phyloP scores from a whole-genome alignment of 345 rosid genomes.

The Lepidium africanum region DNA sequence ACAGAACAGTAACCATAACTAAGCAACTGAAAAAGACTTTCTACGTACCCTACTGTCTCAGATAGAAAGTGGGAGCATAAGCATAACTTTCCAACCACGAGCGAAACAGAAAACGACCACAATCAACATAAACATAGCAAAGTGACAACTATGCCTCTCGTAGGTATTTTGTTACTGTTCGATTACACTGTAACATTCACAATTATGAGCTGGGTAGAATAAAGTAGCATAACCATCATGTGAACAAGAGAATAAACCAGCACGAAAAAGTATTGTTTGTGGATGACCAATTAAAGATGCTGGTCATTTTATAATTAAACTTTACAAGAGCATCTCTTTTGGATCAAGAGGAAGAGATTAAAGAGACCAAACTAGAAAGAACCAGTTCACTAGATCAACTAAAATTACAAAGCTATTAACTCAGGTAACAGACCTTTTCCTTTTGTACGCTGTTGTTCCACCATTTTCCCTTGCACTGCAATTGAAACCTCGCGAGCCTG shows the following conservation, averaged over 20 bases:
- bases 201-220: not conserved
- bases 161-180: not conserved
- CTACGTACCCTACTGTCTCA: not conserved
- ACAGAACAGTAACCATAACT: conserved; percentile 17
- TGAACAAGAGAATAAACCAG: not conserved
- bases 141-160: not conserved
- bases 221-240: not conserved
- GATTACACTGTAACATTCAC: not conserved
- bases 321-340: not conserved
- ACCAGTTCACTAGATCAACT: not conserved
- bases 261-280: not conserved
- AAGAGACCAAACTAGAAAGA: not conserved
- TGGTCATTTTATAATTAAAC: not conserved
- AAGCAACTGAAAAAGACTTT: not conserved
- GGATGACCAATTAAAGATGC: not conserved
- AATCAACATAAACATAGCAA: conserved; percentile 5
- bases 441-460: conserved; percentile 89
- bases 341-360: not conserved
- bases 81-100: not conserved
- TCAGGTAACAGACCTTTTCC: conserved; percentile 60
- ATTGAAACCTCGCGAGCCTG: conserved; percentile 97
- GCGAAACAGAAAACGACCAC: not conserved
- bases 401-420: not conserved
- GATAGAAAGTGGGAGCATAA: not conserved
- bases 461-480: conserved; percentile 78